Evolutionary conservation across 2,329 filamentous ascomycete genomes (phyloP), one percentile per base, ranked within the genome.

Genomic region (Penicillium janthinellum): DNA sequence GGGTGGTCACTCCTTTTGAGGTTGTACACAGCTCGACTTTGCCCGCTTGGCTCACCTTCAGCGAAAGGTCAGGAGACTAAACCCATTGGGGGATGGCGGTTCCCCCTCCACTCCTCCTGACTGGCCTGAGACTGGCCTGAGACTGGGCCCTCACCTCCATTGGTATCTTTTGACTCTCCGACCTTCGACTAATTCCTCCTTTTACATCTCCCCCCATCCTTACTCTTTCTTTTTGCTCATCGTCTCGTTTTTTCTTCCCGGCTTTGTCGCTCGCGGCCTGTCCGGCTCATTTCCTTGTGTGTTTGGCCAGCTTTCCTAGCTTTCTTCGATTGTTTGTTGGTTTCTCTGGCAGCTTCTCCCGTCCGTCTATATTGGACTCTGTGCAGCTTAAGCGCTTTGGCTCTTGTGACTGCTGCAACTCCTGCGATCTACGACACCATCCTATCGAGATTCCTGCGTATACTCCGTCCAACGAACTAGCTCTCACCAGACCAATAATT

Each of bases 181-280:
- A 20, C 51, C 25, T 17, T 54, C 31, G 22, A 28, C 38, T 35
- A 25, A 25, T 54, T 54, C 52, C 34, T 47, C 52, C 52, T 45
- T 54, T 54, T 45, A n/a, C 50, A 53, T 52, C 50, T 42, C 5
- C 42, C 42, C 52, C 20, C 31, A 45, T 54, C 64, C 62, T 69
- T 62, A 67, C 63, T 57, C 62, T 55, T 51, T 61, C 20, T 59
- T 56, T 66, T 55, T 57, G 60, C 61, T 62, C 64, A 51, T 65
- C 61, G 57, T 53, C 63, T 64, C 54, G 44, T 61, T 57, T 56
- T 59, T 62, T 57, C 57, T 61, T 62, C 62, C 67, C 66, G 61
- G 68, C 73, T 68, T 63, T 67, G 68, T 72, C 68, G 67, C 68
- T 72, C 61, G 59, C 49, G 55, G 60, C 62, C 54, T 58, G 34